A percentile compares a stretch with the other conserved stretches of the same genome.
Evolutionary conservation across 768 basidiomycete genomes (phyloP).

Genomic region (Hypsizygus marmoreus): DNA sequence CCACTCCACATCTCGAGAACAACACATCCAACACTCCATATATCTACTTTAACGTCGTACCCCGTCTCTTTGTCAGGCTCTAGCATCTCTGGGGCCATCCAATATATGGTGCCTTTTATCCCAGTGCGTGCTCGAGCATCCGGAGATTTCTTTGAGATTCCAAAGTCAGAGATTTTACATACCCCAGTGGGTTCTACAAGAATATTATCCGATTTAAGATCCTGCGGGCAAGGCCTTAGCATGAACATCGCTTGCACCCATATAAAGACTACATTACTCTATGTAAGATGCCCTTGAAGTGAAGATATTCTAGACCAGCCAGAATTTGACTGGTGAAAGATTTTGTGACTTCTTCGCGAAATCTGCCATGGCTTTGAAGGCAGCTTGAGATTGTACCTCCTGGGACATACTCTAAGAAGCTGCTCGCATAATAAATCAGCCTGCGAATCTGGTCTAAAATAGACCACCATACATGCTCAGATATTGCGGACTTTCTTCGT

Average conservation of each 20-base stretch:
- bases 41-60: slow-evolving; percentile 93
- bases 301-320: slow-evolving; percentile 84
- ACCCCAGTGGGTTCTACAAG: slow-evolving; percentile 81
- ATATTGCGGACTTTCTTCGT: slow-evolving; percentile 71
- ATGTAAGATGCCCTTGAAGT: slow-evolving; percentile 82
- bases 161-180: slow-evolving; percentile 96
- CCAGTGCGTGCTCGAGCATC: slow-evolving; percentile 70
- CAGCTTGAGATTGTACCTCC: slow-evolving; percentile 89
- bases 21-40: slow-evolving; percentile 95
- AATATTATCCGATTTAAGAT: slow-evolving; percentile 94
- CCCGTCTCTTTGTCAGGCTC: slow-evolving; percentile 63
- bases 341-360: slow-evolving; percentile 82
- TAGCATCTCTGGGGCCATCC: slow-evolving; percentile 94
- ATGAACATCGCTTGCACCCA: not conserved
- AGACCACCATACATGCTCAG: slow-evolving; percentile 71
- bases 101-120: slow-evolving; percentile 91
- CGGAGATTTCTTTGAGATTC: slow-evolving; percentile 89
- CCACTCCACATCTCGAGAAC: slow-evolving; percentile 96
- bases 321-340: slow-evolving; percentile 88
- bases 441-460: too few relatives aligned
- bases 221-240: slow-evolving; percentile 41
- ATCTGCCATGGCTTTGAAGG: slow-evolving; percentile 76
- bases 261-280: slow-evolving; percentile 47
- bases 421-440: slow-evolving; percentile 37
- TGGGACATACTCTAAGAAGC: slow-evolving; percentile 94